Conservation (phyloP, 2,329 filamentous ascomycete species). For the Colletotrichum orchidophilum region DNA sequence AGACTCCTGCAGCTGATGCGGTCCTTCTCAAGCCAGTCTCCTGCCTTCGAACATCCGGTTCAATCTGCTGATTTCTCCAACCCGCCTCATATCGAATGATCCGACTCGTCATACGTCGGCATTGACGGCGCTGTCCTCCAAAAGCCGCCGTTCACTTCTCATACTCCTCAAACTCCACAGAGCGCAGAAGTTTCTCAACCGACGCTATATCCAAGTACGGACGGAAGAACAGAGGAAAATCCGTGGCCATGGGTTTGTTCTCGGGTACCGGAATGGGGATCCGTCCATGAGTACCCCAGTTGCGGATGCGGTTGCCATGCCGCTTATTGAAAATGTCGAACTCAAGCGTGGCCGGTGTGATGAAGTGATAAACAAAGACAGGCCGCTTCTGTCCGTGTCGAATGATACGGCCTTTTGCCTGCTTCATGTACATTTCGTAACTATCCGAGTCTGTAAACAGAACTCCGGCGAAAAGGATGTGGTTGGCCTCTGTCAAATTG, state of each 20-base stretch:
- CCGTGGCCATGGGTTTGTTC: background rate
- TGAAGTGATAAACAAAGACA: slow-evolving; percentile 52
- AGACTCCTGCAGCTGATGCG: background rate
- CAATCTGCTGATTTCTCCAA: background rate
- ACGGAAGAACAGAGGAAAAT: slow-evolving; percentile 10
- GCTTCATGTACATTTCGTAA: slow-evolving; percentile 47
- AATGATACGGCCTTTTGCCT: slow-evolving; percentile 51
- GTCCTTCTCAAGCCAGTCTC: background rate
- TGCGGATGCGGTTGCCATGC: background rate
- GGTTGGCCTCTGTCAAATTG: slow-evolving; percentile 53
- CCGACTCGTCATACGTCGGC: no score
- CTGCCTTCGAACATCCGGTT: background rate
- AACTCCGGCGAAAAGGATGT: slow-evolving; percentile 52
- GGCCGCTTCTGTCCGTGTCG: slow-evolving; percentile 50
- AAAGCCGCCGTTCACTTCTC: background rate
- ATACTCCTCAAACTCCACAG: slow-evolving; percentile 23
- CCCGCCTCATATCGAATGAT: background rate
- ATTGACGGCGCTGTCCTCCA: background rate
- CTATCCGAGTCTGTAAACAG: slow-evolving; percentile 43
- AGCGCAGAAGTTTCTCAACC: slow-evolving; percentile 7
- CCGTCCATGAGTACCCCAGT: background rate
- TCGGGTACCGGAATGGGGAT: slow-evolving; percentile 4
- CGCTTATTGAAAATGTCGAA: slow-evolving; percentile 46
- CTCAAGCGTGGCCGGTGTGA: slow-evolving; percentile 49
- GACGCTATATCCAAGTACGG: background rate